These are phyloP conservation scores for Xylaria polymorpha DNA, from an alignment of 2,329 filamentous ascomycete species.

Conservation along the genomic window DNA sequence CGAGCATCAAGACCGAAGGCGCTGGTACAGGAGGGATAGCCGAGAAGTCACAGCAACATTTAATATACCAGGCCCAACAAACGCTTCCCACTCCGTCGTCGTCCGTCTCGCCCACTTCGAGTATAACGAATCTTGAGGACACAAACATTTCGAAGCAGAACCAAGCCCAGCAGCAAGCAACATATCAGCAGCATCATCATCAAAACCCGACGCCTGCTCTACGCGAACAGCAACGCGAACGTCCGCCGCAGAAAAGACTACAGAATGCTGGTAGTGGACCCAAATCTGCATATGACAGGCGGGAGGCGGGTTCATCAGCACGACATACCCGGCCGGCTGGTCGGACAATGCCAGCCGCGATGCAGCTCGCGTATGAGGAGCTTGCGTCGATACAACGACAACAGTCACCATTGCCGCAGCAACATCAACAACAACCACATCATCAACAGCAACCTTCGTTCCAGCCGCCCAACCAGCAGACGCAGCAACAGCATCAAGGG, in stretches of 20 bases:
- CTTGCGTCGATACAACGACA: constrained; percentile 35
- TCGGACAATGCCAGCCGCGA: constrained; percentile 34
- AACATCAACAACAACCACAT: constrained; percentile 15
- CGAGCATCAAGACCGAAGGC: constrained; percentile 26
- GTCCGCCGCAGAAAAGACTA: constrained; percentile 37
- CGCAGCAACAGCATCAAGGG: constrained; percentile 25
- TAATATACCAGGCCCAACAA: constrained; percentile 33
- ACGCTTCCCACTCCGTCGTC: constrained; percentile 32
- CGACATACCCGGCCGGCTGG: constrained; percentile 26
- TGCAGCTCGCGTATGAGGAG: constrained; percentile 40
- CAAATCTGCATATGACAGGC: constrained; percentile 36
- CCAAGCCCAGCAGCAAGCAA: constrained; percentile 25
- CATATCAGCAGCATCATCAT: constrained; percentile 21
- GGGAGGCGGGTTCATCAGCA: constrained; percentile 20
- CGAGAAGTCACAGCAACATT: constrained; percentile 33
- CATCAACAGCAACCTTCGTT: constrained; percentile 21
- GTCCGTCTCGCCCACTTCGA: constrained; percentile 35
- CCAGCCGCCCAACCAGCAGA: constrained; percentile 24
- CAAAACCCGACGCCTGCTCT: constrained; percentile 21
- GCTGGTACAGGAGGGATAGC: constrained; percentile 20
- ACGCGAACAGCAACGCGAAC: constrained; percentile 36
- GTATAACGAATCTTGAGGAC: constrained; percentile 29
- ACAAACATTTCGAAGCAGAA: constrained; percentile 17
- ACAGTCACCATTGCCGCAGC: constrained; percentile 25
- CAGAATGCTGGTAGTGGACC: constrained; percentile 30